These are phyloP conservation scores for Brassica carinata DNA, from an alignment of 345 rosid species.

Conservation along the genomic window DNA sequence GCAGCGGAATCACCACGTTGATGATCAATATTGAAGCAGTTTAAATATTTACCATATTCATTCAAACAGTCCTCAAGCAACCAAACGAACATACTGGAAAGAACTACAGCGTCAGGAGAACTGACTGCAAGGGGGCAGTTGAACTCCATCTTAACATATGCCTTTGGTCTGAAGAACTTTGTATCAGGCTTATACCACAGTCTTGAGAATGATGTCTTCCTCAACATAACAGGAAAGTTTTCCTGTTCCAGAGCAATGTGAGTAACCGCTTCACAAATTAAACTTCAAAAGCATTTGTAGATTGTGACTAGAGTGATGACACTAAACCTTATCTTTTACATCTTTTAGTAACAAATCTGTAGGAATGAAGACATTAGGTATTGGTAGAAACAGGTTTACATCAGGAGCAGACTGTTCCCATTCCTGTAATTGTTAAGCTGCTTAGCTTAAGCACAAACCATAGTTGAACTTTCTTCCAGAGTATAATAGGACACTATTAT, in stretches of 20 bases:
- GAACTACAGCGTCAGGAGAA: conserved; percentile 77
- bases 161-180: conserved; percentile 70
- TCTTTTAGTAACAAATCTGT: conserved; percentile 73
- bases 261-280: background rate
- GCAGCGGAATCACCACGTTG: background rate
- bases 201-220: conserved; percentile 60
- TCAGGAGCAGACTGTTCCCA: conserved; percentile 69
- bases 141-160: conserved; percentile 69
- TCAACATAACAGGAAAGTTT: conserved; percentile 57
- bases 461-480: background rate
- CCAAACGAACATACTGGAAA: conserved; percentile 60
- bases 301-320: background rate
- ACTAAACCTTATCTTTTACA: conserved; percentile 60
- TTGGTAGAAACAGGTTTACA: conserved; percentile 68
- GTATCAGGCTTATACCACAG: conserved; percentile 87
- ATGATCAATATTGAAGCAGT: background rate
- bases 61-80: conserved; percentile 81
- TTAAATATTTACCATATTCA: conserved; percentile 59
- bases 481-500: background rate
- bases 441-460: background rate
- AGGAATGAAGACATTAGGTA: conserved; percentile 70
- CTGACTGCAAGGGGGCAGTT: conserved; percentile 63
- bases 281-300: background rate
- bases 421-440: conserved; percentile 45
- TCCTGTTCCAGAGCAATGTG: conserved; percentile 46